These are phyloP conservation scores for Angomonas ambiguus DNA, from an alignment of 208 protist genomes.

Conservation along the genomic window DNA sequence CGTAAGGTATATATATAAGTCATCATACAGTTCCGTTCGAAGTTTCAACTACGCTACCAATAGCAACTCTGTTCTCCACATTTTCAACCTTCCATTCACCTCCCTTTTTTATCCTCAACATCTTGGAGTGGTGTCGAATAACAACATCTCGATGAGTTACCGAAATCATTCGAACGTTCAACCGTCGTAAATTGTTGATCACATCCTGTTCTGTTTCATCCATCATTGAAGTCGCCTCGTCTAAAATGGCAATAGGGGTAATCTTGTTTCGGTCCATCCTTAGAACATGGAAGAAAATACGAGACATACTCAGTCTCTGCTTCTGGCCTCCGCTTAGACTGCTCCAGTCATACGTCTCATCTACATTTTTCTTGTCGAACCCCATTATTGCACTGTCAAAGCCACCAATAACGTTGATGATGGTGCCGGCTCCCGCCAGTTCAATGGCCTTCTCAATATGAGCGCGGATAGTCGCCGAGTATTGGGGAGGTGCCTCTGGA, in stretches of 20 bases:
- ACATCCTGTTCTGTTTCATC: slow-evolving; percentile 84
- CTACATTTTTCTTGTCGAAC: slow-evolving; percentile 29
- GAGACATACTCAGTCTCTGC: slow-evolving; percentile 82
- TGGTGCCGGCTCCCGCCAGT: slow-evolving; percentile 64
- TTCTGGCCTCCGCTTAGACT: slow-evolving; percentile 86
- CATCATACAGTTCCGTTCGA: slow-evolving; percentile 25
- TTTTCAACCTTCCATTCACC: slow-evolving; percentile 51
- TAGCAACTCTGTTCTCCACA: slow-evolving; percentile 33
- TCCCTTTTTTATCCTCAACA: slow-evolving; percentile 41
- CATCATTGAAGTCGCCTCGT: slow-evolving; percentile 89
- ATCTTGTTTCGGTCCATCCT: slow-evolving; percentile 46
- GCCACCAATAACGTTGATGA: slow-evolving; percentile 66
- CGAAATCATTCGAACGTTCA: slow-evolving; percentile 75
- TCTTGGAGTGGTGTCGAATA: slow-evolving; percentile 72
- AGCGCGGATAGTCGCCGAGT: slow-evolving; percentile 24
- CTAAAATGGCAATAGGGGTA: slow-evolving; percentile 65
- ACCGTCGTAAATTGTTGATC: slow-evolving; percentile 64
- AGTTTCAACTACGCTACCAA: slow-evolving; percentile 35
- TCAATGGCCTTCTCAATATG: slow-evolving; percentile 51
- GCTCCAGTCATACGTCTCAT: slow-evolving; percentile 75
- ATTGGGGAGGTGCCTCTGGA: slow-evolving; percentile 23
- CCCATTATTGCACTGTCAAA: slow-evolving; percentile 68
- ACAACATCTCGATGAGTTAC: slow-evolving; percentile 81
- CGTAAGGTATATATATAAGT: background rate
- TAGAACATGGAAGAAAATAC: slow-evolving; percentile 82